Evolutionary conservation across 495 filamentous ascomycete genomes (phyloP), one percentile per base, ranked within the genome.

Genomic region (Aspergillus leporis): DNA sequence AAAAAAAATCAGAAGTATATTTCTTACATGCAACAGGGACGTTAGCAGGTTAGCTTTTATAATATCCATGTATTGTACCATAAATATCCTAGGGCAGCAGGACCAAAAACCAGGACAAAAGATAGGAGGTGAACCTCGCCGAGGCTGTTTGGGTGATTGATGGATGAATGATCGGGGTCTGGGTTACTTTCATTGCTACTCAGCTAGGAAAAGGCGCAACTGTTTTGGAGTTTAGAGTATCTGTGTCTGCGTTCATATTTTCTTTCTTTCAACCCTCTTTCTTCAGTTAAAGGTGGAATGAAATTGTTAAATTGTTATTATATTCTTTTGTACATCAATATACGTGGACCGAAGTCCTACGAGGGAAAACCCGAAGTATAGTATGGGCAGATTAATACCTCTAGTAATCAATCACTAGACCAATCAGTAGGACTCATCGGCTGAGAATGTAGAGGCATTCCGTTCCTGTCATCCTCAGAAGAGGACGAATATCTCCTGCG

Each of bases 61-160:
- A 66, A 65, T 65, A 60, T 65, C 56, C 62, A 61, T 64, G 58
- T 66, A 61, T 61, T 69, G 61, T 67, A 67, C 67, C 60, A 66
- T 65, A 66, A 58, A 56, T 60, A 49, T 57, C 48, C 56, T 34
- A 30, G 51, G 53, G 54, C 67, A 32, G 45, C 31, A 22, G 63
- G 59, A 49, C 60, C 69, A 56, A 64, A 65, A 38, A 68, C 65
- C 58, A 66, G 60, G 5, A 3, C 12, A 9, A 41, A n/a, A n/a
- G 38, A 41, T 41, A 3, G 38, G 25, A 45, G 28, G 60, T 28
- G 16, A 21, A 40, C 38, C 38, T 41, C 16, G 18, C 40, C 12
- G 14, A 46, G 38, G 38, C 38, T 28, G 40, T 22, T 51, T 51
- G 51, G 21, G 51, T 45, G 54, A 52, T 41, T 47, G 30, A 38